Percentiles rank a stretch among this genome's conserved stretches.
Conservation (phyloP, 106 monocot species). For the Acorus calamus region DNA sequence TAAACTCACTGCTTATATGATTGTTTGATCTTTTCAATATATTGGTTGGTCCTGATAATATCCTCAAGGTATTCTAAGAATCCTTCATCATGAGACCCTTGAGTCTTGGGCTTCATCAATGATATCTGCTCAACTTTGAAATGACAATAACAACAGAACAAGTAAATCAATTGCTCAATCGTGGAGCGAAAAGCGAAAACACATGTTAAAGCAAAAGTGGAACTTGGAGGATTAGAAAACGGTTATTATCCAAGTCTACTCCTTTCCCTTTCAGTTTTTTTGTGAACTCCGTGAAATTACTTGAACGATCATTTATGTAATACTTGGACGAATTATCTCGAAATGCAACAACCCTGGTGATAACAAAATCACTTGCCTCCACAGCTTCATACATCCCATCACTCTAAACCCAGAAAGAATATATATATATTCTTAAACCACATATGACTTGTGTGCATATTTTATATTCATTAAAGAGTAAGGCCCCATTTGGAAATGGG, state of each 20-base stretch:
- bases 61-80: slow-evolving; percentile 98
- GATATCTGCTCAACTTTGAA: slow-evolving; percentile 99
- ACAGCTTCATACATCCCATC: no score
- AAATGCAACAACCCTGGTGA: no score
- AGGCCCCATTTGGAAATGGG: no score
- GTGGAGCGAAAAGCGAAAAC: no score
- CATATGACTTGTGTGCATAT: no score
- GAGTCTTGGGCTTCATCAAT: slow-evolving; percentile 96
- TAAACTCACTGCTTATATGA: slow-evolving; percentile 76
- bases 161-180: no score
- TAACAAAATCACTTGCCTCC: no score
- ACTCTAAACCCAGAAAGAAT: no score
- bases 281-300: slow-evolving; percentile 96
- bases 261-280: slow-evolving; percentile 94
- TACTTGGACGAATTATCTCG: slow-evolving; percentile 94
- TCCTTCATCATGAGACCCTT: slow-evolving; percentile 91
- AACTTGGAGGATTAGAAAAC: slow-evolving; percentile 93
- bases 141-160: no score
- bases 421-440: no score
- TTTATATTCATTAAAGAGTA: no score
- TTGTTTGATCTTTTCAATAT: slow-evolving; percentile 88
- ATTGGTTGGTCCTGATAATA: slow-evolving; percentile 89
- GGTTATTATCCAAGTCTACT: slow-evolving; percentile 93
- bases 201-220: no score
- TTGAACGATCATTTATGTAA: slow-evolving; percentile 81